These are phyloP conservation scores for Fusarium sp. DNA, from an alignment of 2,329 filamentous ascomycete species.

Conservation along the genomic window DNA sequence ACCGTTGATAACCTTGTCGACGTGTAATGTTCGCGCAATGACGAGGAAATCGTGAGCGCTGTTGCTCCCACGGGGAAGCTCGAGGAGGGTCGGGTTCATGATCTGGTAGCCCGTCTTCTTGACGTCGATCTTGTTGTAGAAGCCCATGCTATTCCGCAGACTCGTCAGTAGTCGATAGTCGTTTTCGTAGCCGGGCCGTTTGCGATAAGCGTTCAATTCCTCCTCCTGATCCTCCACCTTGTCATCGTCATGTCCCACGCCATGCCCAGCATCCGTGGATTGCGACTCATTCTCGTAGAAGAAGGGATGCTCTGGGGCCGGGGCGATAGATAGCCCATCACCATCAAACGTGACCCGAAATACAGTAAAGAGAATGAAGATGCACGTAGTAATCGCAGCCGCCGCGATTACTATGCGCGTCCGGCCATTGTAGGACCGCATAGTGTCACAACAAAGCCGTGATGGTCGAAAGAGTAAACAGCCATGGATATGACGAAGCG, in stretches of 20 bases:
- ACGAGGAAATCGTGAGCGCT: conserved; percentile 30
- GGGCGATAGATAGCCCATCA: conserved; percentile 14
- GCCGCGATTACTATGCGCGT: conserved; percentile 24
- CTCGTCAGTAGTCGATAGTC: conserved; percentile 34
- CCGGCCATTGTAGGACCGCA: conserved; percentile 20
- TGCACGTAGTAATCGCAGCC: conserved; percentile 10
- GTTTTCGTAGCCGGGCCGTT: background rate
- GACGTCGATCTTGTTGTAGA: conserved; percentile 31
- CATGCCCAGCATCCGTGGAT: background rate
- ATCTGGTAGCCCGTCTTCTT: conserved; percentile 21
- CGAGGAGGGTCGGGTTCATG: conserved; percentile 35
- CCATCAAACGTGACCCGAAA: conserved; percentile 21
- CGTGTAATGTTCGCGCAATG: conserved; percentile 26
- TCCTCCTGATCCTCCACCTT: background rate
- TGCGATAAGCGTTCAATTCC: background rate
- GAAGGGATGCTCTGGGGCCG: conserved; percentile 21
- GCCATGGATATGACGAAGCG: background rate
- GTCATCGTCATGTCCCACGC: background rate
- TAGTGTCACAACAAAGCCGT: conserved; percentile 9
- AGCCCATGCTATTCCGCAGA: conserved; percentile 32
- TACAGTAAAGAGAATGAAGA: conserved; percentile 15
- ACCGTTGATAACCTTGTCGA: conserved; percentile 13
- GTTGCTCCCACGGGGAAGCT: conserved; percentile 20
- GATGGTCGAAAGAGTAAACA: background rate
- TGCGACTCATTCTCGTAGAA: conserved; percentile 24